phyloP scores from a whole-genome alignment of 2,329 filamentous ascomycete genomes.

The Fusarium liriodendri region DNA sequence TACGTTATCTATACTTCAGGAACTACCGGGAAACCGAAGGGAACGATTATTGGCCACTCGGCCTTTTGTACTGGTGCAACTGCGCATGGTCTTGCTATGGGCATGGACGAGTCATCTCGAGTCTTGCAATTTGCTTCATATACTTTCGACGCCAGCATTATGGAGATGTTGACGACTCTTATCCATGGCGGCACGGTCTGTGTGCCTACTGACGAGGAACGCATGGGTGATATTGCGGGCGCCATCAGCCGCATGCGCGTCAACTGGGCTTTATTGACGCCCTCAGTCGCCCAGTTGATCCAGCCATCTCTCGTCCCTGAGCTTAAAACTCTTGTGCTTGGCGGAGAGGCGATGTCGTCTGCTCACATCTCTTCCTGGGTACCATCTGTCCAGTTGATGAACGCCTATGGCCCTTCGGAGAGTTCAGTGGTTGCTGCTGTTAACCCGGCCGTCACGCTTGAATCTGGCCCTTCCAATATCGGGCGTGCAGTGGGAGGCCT shows the following conservation, averaged over 20 bases:
- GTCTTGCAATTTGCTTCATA: slow-evolving; percentile 29
- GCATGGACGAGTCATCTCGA: slow-evolving; percentile 5
- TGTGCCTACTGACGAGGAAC: slow-evolving; percentile 50
- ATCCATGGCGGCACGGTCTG: slow-evolving; percentile 46
- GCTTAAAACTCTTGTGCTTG: slow-evolving; percentile 28
- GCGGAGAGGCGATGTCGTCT: slow-evolving; percentile 39
- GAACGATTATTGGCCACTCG: slow-evolving; percentile 15
- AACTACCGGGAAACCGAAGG: slow-evolving; percentile 24
- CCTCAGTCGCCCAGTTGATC: slow-evolving; percentile 29
- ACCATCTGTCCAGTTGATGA: slow-evolving; percentile 27
- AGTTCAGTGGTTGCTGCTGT: slow-evolving; percentile 30
- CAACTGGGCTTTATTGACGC: slow-evolving; percentile 38
- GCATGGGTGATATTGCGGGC: slow-evolving; percentile 48
- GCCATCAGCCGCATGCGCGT: slow-evolving; percentile 17
- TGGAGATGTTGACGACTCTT: slow-evolving; percentile 31
- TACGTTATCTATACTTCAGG: slow-evolving; percentile 31
- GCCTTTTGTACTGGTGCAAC: slow-evolving; percentile 23
- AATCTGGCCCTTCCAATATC: slow-evolving; percentile 28
- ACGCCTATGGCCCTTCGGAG: slow-evolving; percentile 36
- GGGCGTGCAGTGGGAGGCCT: slow-evolving; percentile 25
- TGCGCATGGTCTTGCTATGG: slow-evolving; percentile 16
- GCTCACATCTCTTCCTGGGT: slow-evolving; percentile 30
- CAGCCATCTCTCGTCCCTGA: slow-evolving; percentile 22
- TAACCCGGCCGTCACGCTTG: not conserved
- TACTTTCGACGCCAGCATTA: slow-evolving; percentile 46